A percentile compares a stretch with the other conserved stretches of the same genome.
Evolutionary conservation across 495 filamentous ascomycete genomes (phyloP).

Genomic region (Wilcoxina mikolae): DNA sequence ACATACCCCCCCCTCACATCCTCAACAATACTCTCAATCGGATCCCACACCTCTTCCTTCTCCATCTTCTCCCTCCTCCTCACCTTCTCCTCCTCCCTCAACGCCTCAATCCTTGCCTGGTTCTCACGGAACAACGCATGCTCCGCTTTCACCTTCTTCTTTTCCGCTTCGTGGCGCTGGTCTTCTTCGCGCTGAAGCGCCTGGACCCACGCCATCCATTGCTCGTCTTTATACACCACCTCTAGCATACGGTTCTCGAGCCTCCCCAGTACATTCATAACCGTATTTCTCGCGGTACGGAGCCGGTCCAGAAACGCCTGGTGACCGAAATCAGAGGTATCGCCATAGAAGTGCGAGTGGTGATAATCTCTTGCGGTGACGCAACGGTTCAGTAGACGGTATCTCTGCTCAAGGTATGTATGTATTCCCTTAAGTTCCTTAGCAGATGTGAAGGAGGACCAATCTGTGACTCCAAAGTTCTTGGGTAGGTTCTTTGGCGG

Average conservation of each 20-base stretch:
- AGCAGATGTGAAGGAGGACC: constrained; percentile 31
- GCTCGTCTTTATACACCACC: constrained; percentile 35
- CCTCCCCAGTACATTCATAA: constrained; percentile 34
- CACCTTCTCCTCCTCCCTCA: constrained; percentile 30
- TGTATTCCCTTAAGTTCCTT: constrained; percentile 33
- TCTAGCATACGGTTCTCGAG: constrained; percentile 36
- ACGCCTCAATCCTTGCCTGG: constrained; percentile 35
- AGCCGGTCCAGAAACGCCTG: constrained; percentile 36
- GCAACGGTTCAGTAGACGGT: constrained; percentile 37
- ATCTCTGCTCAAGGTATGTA: constrained; percentile 32
- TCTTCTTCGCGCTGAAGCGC: constrained; percentile 36
- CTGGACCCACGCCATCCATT: constrained; percentile 39
- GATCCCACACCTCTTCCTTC: constrained; percentile 37
- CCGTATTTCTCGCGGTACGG: constrained; percentile 31
- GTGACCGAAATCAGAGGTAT: constrained; percentile 36
- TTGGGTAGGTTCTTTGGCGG: constrained; percentile 31
- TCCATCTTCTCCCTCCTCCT: constrained; percentile 23
- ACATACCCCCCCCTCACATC: constrained; percentile 36
- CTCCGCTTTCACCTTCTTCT: constrained; percentile 39
- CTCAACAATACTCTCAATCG: constrained; percentile 37
- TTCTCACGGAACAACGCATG: constrained; percentile 38
- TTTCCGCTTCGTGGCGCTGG: constrained; percentile 36
- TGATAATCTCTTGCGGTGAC: constrained; percentile 40
- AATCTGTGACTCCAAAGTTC: constrained; percentile 33
- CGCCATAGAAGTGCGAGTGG: constrained; percentile 38